Evolutionary conservation across 352 stramenopile genomes (phyloP), one percentile per base, ranked within the genome.

Genomic region (Globisporangium splendens): DNA sequence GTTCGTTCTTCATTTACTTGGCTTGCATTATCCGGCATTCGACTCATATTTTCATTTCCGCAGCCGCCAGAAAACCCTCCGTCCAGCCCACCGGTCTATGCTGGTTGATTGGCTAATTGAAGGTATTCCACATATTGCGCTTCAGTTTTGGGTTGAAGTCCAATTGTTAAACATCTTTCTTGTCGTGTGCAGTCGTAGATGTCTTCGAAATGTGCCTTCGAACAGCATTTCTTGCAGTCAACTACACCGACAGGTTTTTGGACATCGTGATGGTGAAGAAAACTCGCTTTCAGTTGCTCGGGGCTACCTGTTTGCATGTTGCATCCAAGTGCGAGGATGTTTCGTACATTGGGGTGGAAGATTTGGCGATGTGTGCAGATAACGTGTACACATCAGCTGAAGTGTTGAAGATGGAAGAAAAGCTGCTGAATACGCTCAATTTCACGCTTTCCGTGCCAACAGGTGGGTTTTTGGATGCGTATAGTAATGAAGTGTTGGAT

Each of bases 81-180:
- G 85, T 59, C 86, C 88, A 8, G 75, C 86, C 1, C 86, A 97
- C 47, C 83, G 89, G 21, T 93, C 84, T 14, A 97, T 97, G 89
- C 83, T 97, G 35, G 89, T 97, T 4, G 89, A 97, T 65, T 97
- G 89, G 89, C 70, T 97, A 14, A 93, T 97, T 57, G 89, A 97
- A 89, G 83, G 83, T 93, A 65, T 35, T 47, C 15, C 18, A 39
- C 22, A 12, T 17, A 10, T 18, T 49, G 46, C 4, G 50, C 2
- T 31, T 54, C 13, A 11, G 22, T 24, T 7, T 33, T 48, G 22
- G 1, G 28, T 10, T 8, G 14, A 24, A 12, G 12, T 8, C 14
- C 38, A 50, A 35, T 6, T 35, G 28, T 8, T 35, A 35, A 35
- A 10, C 28, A 35, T 35, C 3, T 53, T 15, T 56, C 17, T 50